phyloP scores from a whole-genome alignment of 2,329 filamentous ascomycete genomes.

The Fusarium solani-melongenae region DNA sequence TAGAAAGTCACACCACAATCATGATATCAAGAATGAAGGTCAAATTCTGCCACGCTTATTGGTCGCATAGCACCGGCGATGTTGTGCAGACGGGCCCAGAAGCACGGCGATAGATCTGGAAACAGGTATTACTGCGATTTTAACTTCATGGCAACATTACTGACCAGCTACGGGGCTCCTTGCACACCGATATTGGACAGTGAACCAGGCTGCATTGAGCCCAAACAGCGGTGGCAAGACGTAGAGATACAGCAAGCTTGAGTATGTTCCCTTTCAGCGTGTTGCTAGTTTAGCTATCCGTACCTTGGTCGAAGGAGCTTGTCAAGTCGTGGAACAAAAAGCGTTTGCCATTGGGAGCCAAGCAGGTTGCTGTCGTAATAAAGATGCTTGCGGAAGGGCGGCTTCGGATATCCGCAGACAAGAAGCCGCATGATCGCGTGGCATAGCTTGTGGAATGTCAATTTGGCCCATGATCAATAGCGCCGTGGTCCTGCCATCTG shows the following conservation, averaged over 20 bases:
- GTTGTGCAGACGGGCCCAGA: neutral
- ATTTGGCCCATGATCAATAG: neutral
- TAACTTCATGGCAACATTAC: neutral
- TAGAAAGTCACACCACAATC: neutral
- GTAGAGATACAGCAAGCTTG: no score
- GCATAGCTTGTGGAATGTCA: constrained; percentile 23
- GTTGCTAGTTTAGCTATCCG: neutral
- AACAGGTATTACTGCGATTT: neutral
- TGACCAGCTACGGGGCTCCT: neutral
- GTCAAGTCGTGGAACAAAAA: neutral
- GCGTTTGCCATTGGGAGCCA: neutral
- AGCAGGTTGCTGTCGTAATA: neutral
- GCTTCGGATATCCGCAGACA: neutral
- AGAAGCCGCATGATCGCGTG: neutral
- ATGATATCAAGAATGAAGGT: neutral
- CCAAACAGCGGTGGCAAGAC: neutral
- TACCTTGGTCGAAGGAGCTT: neutral
- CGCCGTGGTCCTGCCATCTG: neutral
- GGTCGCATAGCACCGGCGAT: neutral
- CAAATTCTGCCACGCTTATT: neutral
- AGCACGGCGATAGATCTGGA: neutral
- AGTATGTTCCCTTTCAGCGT: no score
- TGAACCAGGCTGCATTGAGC: neutral
- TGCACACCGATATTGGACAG: neutral
- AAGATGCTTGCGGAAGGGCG: constrained; percentile 23